Percentiles rank a stretch among this genome's conserved stretches.
phyloP scores from a whole-genome alignment of 768 basidiomycete species.

The Pleurotus salmoneostramineus region DNA sequence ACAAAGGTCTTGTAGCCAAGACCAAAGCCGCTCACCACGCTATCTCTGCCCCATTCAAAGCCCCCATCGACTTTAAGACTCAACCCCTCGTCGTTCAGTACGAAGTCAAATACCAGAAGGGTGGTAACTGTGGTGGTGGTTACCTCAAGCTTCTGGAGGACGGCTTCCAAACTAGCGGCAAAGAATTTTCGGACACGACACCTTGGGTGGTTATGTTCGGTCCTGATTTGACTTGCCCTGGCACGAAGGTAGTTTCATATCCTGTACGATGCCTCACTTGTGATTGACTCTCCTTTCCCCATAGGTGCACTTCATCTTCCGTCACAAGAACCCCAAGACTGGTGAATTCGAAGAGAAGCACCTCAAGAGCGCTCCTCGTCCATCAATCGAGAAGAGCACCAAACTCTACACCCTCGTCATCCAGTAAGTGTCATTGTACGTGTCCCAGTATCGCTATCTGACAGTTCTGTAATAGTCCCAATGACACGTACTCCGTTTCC shows the following conservation, averaged over 20 bases:
- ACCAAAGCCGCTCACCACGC: conserved; percentile 98
- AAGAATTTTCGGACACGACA: conserved; percentile 91
- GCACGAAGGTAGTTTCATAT: conserved; percentile 80
- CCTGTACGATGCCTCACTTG: no score
- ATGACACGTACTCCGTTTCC: conserved; percentile 90
- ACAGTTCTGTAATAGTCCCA: conserved; percentile 50
- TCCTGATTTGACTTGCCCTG: conserved; percentile 91
- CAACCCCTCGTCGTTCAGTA: conserved; percentile 95
- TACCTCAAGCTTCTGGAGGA: conserved; percentile 95
- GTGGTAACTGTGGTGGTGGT: conserved; percentile 98
- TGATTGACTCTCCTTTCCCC: neutral
- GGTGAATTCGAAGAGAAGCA: conserved; percentile 98
- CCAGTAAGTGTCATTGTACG: conserved; percentile 52
- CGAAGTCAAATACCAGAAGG: conserved; percentile 99
- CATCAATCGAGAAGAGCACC: conserved; percentile 85
- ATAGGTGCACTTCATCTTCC: conserved; percentile 98
- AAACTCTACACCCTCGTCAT: conserved; percentile 94
- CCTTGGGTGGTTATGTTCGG: conserved; percentile 98
- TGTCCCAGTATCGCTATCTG: neutral
- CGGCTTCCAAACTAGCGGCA: conserved; percentile 89
- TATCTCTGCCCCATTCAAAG: conserved; percentile 87
- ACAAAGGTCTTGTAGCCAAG: conserved; percentile 92
- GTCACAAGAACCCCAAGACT: conserved; percentile 90
- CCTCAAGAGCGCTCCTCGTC: conserved; percentile 74
- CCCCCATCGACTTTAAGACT: conserved; percentile 73